Conservation (phyloP, 2,329 filamentous ascomycete species). For the Aschersonia sp. region DNA sequence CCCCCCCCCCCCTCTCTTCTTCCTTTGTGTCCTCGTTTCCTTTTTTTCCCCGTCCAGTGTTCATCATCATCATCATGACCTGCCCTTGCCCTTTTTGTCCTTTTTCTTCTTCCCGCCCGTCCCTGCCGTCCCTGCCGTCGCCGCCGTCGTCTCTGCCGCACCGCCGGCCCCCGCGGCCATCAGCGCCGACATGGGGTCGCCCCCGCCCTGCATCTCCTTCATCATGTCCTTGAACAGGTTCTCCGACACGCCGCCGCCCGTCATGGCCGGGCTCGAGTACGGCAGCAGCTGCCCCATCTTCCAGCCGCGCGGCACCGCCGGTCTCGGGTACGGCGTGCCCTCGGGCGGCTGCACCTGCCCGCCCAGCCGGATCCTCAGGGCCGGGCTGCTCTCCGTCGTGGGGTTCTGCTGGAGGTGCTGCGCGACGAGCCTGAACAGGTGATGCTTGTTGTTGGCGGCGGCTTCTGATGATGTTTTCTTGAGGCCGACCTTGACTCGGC, state of each 20-base stretch:
- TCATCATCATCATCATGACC: slow-evolving; percentile 9
- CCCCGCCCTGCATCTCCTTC: slow-evolving; percentile 62
- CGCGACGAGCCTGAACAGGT: slow-evolving; percentile 71
- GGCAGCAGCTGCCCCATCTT: slow-evolving; percentile 77
- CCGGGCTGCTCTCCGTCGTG: slow-evolving; percentile 52
- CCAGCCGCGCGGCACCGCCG: slow-evolving; percentile 73
- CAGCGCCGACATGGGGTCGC: slow-evolving; percentile 28
- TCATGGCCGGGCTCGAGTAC: slow-evolving; percentile 76
- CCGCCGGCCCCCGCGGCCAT: slow-evolving; percentile 13
- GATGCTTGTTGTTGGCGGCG: slow-evolving; percentile 63
- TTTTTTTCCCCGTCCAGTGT: not conserved
- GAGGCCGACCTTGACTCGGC: slow-evolving; percentile 70
- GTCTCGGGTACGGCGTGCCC: slow-evolving; percentile 54
- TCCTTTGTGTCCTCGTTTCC: not conserved
- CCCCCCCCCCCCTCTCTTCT: not conserved
- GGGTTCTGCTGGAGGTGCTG: slow-evolving; percentile 65
- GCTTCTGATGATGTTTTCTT: slow-evolving; percentile 27
- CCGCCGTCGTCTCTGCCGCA: slow-evolving; percentile 9
- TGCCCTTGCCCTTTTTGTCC: slow-evolving; percentile 33
- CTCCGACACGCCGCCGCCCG: slow-evolving; percentile 84
- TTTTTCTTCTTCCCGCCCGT: slow-evolving; percentile 27
- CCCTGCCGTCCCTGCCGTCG: slow-evolving; percentile 9
- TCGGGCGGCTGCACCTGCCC: slow-evolving; percentile 51
- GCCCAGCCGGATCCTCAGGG: slow-evolving; percentile 57
- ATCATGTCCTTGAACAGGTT: slow-evolving; percentile 96